A percentile compares a stretch with the other conserved stretches of the same genome.
phyloP scores from a whole-genome alignment of 1,284 basidiomycete genomes.

The Pascua sp. region DNA sequence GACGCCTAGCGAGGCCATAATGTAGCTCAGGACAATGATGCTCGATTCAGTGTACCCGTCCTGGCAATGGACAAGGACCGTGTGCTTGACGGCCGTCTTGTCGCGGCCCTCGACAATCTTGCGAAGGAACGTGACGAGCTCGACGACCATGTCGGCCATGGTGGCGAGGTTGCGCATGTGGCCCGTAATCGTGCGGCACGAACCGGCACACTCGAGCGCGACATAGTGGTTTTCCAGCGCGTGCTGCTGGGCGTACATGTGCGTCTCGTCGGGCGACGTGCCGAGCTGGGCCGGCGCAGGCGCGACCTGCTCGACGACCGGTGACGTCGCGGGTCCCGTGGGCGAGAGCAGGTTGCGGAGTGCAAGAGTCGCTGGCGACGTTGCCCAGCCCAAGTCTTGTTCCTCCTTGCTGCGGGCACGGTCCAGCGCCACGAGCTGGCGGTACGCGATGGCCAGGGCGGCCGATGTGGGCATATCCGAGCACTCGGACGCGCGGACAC shows the following conservation, averaged over 20 bases:
- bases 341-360: conserved; percentile 44
- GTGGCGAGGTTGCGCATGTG: conserved; percentile 35
- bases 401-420: conserved; percentile 16
- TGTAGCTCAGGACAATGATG: conserved; percentile 76
- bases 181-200: conserved; percentile 43
- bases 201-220: conserved; percentile 41
- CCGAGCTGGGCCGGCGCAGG: conserved; percentile 16
- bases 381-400: conserved; percentile 26
- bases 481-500: conserved; percentile 46
- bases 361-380: conserved; percentile 43
- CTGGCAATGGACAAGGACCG: conserved; percentile 50
- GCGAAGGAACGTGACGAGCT: conserved; percentile 42
- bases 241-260: conserved; percentile 17
- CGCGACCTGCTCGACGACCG: conserved; percentile 5
- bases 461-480: conserved; percentile 43
- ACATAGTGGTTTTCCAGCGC: conserved; percentile 36
- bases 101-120: conserved; percentile 43
- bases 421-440: conserved; percentile 34
- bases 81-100: conserved; percentile 30
- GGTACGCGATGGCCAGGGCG: conserved; percentile 23
- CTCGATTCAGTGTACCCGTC: conserved; percentile 74
- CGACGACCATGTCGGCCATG: conserved; percentile 45
- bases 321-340: background rate
- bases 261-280: conserved; percentile 18
- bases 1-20: conserved; percentile 73